These are phyloP conservation scores for Apiospora malaysiana DNA, from an alignment of 2,329 filamentous ascomycete genomes.

Conservation along the genomic window DNA sequence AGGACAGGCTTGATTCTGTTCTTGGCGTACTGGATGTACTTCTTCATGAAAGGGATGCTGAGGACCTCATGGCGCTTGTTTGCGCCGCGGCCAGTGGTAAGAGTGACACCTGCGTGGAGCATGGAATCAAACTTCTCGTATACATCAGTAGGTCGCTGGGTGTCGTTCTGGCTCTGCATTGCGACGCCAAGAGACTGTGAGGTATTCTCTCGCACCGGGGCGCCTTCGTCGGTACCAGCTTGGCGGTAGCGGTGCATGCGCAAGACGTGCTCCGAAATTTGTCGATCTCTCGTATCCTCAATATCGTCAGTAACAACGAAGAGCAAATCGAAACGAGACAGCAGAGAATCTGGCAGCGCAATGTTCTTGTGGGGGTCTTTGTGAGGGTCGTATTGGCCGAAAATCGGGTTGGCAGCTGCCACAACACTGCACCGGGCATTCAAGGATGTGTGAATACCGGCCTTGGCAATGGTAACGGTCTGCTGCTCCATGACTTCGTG, in stretches of 20 bases:
- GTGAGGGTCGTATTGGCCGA: conserved; percentile 97
- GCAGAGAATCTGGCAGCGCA: conserved; percentile 90
- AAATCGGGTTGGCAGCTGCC: conserved; percentile 95
- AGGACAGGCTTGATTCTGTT: conserved; percentile 86
- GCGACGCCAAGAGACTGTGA: conserved; percentile 88
- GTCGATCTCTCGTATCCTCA: conserved; percentile 87
- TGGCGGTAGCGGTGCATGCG: conserved; percentile 97
- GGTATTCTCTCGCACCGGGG: conserved; percentile 87
- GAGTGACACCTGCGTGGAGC: conserved; percentile 88
- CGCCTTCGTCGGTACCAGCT: conserved; percentile 90
- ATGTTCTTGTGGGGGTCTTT: conserved; percentile 99
- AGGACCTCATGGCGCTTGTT: conserved; percentile 84
- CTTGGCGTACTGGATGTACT: conserved; percentile 99
- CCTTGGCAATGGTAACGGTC: conserved; percentile 98
- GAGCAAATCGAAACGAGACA: conserved; percentile 97
- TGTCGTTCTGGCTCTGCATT: conserved; percentile 75
- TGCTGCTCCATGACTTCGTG: conserved; percentile 99
- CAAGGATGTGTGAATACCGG: conserved; percentile 95
- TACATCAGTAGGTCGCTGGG: conserved; percentile 81
- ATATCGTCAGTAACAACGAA: conserved; percentile 99
- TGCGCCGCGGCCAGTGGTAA: conserved; percentile 75
- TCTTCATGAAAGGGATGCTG: conserved; percentile 98
- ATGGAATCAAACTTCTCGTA: conserved; percentile 97
- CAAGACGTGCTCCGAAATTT: conserved; percentile 94
- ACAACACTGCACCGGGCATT: conserved; percentile 97